Evolutionary conservation across 441 rosid species (phyloP).

Genomic region (Populus hybrid): DNA sequence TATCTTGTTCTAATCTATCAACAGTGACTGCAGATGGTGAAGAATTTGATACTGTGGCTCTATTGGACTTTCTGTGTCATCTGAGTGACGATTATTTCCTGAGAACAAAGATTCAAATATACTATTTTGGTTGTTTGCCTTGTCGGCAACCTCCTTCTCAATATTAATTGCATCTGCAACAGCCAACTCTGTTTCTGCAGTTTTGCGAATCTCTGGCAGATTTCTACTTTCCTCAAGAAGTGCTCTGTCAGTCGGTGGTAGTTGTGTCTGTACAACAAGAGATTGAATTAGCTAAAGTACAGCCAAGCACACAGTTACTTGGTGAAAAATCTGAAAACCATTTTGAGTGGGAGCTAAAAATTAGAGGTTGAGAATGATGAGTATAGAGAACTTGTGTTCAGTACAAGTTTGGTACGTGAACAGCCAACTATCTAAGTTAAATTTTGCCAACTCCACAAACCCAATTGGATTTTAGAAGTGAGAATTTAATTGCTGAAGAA

Average conservation of each 20-base stretch:
- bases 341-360: too few species aligned
- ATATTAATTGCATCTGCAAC: constrained; percentile 97
- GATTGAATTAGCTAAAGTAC: constrained; percentile 1
- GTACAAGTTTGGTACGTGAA: neutral
- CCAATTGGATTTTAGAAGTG: neutral
- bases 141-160: constrained; percentile 80
- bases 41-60: constrained; percentile 37
- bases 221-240: constrained; percentile 77
- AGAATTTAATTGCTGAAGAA: neutral
- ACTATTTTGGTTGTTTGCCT: constrained; percentile 86
- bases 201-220: constrained; percentile 62
- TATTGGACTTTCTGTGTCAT: constrained; percentile 31
- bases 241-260: constrained; percentile 83
- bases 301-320: neutral
- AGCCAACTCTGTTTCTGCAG: constrained; percentile 93
- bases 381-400: neutral
- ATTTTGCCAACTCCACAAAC: neutral
- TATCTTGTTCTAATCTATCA: constrained; percentile 36
- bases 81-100: constrained; percentile 64
- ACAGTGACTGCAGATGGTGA: constrained; percentile 26
- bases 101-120: constrained; percentile 93
- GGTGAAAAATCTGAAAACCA: neutral
- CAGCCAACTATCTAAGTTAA: neutral
- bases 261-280: constrained; percentile 59
- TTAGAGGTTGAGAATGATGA: neutral